Base-by-base conservation (phyloP, 75 land plant species). In the Sequoia sempervirens region DNA sequence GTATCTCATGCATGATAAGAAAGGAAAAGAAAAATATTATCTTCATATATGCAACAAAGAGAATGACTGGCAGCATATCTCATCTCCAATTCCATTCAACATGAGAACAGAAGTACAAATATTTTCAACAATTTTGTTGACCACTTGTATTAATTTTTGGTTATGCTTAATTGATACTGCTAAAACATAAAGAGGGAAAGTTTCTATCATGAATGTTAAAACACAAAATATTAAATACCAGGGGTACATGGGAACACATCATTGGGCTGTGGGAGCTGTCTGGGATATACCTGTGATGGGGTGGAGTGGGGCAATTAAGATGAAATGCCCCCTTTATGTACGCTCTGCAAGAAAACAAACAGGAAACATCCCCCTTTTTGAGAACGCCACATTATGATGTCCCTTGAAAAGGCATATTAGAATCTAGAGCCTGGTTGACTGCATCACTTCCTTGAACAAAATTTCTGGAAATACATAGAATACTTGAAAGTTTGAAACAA, bases 401-500 rank as follows among this genome's bases (percentile, higher is more conserved):
- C 46, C 7, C 46, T 43, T 43, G 46, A 43, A 92, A 47, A 95
- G 86, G 37, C 83, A 84, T 69, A 95, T 85, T 83, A 95, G 97
- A 82, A 86, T 80, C 97, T 95, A 95, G 87, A 95, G 91, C 52
- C 88, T 82, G 10, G 91, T 66, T 45, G 95, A 86, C 37, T 53
- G 86, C 47, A 85, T 41, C 37, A 82, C 85, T 46, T 84, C 87
- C 50, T 82, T 38, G 87, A 95, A 87, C 43, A 92, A 28, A 66
- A 93, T 43, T 79, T 89, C 89, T 5, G 93, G 88, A 88, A 93
- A 93, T 84, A 93, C 52, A 89, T 92, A 95, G 88, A 93, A 93
- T 88, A 92, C 75, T n/a, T 84, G 90, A 40, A 40, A 40, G 41
- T 40, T 40, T 40, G 41, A 86, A 93, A 92, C 76, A 88, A 87